A percentile compares a stretch with the other conserved stretches of the same genome.
phyloP scores from a whole-genome alignment of 164 flowering plant species.

The Macadamia tetraphylla region DNA sequence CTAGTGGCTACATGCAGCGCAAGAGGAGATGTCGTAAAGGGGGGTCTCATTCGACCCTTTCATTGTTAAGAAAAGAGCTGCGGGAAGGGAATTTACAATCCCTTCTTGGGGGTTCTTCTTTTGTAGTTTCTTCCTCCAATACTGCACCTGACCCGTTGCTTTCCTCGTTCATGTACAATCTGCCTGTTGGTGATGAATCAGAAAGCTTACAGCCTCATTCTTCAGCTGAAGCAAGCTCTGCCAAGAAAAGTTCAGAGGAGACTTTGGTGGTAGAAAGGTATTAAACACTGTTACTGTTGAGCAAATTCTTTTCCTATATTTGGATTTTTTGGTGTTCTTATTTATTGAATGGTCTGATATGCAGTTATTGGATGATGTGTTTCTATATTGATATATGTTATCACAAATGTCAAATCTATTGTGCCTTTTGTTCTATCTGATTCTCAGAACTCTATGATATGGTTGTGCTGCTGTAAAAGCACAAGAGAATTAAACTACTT shows the following conservation, averaged over 20 bases:
- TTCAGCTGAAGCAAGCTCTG: slow-evolving; percentile 33
- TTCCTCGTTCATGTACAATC: slow-evolving; percentile 65
- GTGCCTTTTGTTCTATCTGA: too few relatives aligned
- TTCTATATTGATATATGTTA: too few relatives aligned
- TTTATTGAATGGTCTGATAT: too few relatives aligned
- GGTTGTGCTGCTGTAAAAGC: too few relatives aligned
- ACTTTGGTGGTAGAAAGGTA: slow-evolving; percentile 42
- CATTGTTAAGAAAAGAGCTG: slow-evolving; percentile 78
- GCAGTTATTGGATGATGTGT: too few relatives aligned
- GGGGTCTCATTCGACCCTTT: slow-evolving; percentile 69
- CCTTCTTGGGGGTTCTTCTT: slow-evolving; percentile 68
- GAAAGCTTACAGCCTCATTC: slow-evolving; percentile 33
- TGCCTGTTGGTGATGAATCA: slow-evolving; percentile 61
- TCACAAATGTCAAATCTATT: too few relatives aligned
- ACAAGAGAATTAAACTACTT: too few relatives aligned
- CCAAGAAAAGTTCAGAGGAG: slow-evolving; percentile 35
- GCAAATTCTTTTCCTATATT: neutral
- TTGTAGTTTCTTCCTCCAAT: slow-evolving; percentile 50
- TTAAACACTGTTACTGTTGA: neutral
- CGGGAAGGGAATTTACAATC: slow-evolving; percentile 75
- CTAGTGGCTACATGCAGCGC: slow-evolving; percentile 66
- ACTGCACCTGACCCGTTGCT: slow-evolving; percentile 79
- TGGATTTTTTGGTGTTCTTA: neutral
- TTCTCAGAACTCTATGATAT: too few relatives aligned
- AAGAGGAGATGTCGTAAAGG: slow-evolving; percentile 72